A percentile compares a stretch with the other conserved stretches of the same genome.
Conservation (phyloP, 2,329 filamentous ascomycete species). For the Pseudonectria foliicola region DNA sequence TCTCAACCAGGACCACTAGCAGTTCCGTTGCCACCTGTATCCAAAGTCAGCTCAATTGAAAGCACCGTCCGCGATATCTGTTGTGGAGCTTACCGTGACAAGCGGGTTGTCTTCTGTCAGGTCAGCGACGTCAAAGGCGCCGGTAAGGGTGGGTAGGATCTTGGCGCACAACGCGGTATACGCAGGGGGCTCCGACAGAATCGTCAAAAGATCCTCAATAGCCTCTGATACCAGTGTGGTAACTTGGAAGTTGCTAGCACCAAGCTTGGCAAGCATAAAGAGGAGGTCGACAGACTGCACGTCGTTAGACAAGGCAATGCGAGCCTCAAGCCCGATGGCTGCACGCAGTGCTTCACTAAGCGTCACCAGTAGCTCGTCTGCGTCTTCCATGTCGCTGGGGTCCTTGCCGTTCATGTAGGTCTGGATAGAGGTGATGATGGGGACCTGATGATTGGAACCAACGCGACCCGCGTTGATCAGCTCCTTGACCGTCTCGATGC, state of each 20-base stretch:
- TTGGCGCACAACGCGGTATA: slow-evolving; percentile 78
- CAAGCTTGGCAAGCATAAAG: slow-evolving; percentile 82
- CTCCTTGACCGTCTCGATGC: slow-evolving; percentile 76
- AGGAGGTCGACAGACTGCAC: slow-evolving; percentile 73
- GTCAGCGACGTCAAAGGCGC: slow-evolving; percentile 81
- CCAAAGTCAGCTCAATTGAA: slow-evolving; percentile 2
- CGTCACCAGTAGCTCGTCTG: slow-evolving; percentile 86
- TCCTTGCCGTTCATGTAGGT: slow-evolving; percentile 76
- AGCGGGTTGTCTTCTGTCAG: slow-evolving; percentile 80
- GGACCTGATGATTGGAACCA: slow-evolving; percentile 48
- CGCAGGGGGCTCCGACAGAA: slow-evolving; percentile 57
- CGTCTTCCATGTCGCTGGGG: slow-evolving; percentile 74
- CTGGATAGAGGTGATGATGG: slow-evolving; percentile 55
- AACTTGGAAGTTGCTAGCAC: slow-evolving; percentile 84
- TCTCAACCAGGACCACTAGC: slow-evolving; percentile 70
- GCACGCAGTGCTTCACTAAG: slow-evolving; percentile 80
- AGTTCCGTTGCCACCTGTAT: slow-evolving; percentile 71
- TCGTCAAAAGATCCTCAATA: slow-evolving; percentile 78
- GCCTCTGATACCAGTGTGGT: slow-evolving; percentile 81
- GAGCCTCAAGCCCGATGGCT: slow-evolving; percentile 72
- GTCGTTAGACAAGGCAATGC: slow-evolving; percentile 63
- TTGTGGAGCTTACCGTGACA: slow-evolving; percentile 52
- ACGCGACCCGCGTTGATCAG: slow-evolving; percentile 50
- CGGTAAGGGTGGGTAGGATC: slow-evolving; percentile 79
- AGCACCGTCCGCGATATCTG: too few species aligned